Base-by-base conservation (phyloP, 2,329 filamentous ascomycete species). In the Boeremia lycopersici region DNA sequence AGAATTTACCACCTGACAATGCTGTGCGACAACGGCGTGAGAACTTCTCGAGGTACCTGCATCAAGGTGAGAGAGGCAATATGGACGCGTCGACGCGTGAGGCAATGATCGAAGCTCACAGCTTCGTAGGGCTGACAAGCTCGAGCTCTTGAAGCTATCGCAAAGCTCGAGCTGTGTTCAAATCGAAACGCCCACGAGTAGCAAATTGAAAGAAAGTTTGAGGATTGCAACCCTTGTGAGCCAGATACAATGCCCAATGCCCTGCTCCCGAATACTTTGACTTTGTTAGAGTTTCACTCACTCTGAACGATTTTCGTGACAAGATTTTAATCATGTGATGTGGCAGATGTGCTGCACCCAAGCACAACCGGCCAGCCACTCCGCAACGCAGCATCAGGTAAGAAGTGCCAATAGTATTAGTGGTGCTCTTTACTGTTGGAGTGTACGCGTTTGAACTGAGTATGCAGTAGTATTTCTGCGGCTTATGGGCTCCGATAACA, bases 41-140 rank as follows among this genome's bases (percentile, higher is more conserved):
- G 47, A 51, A 30, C 36, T 41, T 45, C 33, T 56, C n/a, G 29
- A 67, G 46, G 67, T 70, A 71, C 64, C 68, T 72, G 67, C 69
- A 70, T 69, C 38, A 42, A 50, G 25, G 41, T 31, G 28, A 25
- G 42, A 42, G 41, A 25, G 42, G 36, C 41, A 50, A 31, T 29
- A 33, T 28, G 31, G 30, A 30, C 41, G 46, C 36, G 31, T 38
- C 41, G 35, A 33, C 36, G 52, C 36, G 40, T 46, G 48, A 55
- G 50, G 26, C 39, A 59, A 19, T 42, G 48, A 38, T 45, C 29
- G 46, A 48, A 44, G 44, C 45, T 48, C 50, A 30, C 44, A 56
- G 56, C 36, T 55, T 47, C 23, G 36, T 60, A 63, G 48, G 58
- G 59, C 61, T 60, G 62, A 62, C 52, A 56, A 49, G 62, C 54